Conservation (phyloP, 148 eudicot genomes). For the Spergularia bocconei region DNA sequence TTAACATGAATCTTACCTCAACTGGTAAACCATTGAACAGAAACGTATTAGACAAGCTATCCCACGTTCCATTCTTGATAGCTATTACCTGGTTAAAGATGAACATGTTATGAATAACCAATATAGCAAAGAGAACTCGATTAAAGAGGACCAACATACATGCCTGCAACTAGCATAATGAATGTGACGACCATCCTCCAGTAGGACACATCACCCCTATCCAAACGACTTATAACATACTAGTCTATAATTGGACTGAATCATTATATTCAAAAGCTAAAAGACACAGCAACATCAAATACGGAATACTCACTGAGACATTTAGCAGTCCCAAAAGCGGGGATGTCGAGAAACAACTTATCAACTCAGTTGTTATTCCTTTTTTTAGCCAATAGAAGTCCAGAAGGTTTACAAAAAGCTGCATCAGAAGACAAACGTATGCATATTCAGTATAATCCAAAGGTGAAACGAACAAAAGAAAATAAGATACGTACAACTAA, state of each 20-base stretch:
- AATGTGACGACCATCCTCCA: no score
- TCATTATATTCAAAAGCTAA: not conserved
- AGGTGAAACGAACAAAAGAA: not conserved
- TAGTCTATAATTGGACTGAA: not conserved
- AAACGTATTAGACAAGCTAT: not conserved
- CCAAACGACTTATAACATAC: no score
- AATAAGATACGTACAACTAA: not conserved
- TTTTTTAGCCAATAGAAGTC: not conserved
- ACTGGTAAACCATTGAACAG: not conserved
- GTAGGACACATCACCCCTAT: not conserved
- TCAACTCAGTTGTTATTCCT: not conserved
- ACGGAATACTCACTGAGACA: not conserved
- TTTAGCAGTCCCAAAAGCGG: not conserved
- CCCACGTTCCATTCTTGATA: not conserved
- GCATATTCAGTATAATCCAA: not conserved
- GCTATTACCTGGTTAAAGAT: not conserved
- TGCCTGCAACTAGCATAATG: not conserved
- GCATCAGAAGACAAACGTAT: not conserved
- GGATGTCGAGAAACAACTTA: conserved; percentile 5
- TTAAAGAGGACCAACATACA: not conserved
- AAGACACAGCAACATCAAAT: not conserved
- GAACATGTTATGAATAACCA: no score
- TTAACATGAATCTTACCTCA: not conserved
- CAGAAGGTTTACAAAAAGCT: not conserved
- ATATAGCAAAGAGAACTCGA: no score